These are phyloP conservation scores for Naegleria lovaniensis DNA, from an alignment of 208 protist species.

Conservation along the genomic window DNA sequence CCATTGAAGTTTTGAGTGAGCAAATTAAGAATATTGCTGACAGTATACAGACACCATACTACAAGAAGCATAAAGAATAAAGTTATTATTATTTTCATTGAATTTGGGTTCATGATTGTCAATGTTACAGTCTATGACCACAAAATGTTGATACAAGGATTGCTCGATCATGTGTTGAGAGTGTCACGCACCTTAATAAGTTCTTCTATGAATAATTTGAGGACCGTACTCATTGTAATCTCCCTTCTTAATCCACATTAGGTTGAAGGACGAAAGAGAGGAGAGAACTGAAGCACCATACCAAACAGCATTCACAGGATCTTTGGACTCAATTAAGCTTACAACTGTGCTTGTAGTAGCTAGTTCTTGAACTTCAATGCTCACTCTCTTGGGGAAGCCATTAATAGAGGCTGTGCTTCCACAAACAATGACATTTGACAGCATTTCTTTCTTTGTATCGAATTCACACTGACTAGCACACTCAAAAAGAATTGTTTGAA, in stretches of 20 bases:
- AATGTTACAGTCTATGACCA: too few relatives aligned
- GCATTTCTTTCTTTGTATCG: conserved; percentile 81
- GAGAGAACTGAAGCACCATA: conserved; percentile 95
- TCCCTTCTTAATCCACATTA: conserved; percentile 5
- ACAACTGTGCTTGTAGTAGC: conserved; percentile 81
- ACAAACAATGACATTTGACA: conserved; percentile 87
- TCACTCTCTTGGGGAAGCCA: conserved; percentile 89
- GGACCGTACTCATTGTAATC: conserved; percentile 93
- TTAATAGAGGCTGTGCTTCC: conserved; percentile 89
- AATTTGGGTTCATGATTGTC: neutral
- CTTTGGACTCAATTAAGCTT: conserved; percentile 84
- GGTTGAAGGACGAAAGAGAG: neutral
- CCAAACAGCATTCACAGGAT: conserved; percentile 91
- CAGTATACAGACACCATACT: neutral
- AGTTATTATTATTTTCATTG: neutral
- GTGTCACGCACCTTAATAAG: neutral
- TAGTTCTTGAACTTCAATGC: conserved; percentile 85
- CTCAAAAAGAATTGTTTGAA: neutral
- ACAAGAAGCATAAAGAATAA: conserved; percentile 1
- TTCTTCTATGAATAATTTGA: conserved; percentile 84
- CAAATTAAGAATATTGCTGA: neutral
- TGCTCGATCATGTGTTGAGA: too few relatives aligned
- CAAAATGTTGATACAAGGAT: too few relatives aligned
- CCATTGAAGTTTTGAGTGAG: neutral
- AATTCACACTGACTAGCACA: conserved; percentile 36